Evolutionary conservation across 2,329 filamentous ascomycete genomes (phyloP).

Genomic region (Diaporthe ampelina): DNA sequence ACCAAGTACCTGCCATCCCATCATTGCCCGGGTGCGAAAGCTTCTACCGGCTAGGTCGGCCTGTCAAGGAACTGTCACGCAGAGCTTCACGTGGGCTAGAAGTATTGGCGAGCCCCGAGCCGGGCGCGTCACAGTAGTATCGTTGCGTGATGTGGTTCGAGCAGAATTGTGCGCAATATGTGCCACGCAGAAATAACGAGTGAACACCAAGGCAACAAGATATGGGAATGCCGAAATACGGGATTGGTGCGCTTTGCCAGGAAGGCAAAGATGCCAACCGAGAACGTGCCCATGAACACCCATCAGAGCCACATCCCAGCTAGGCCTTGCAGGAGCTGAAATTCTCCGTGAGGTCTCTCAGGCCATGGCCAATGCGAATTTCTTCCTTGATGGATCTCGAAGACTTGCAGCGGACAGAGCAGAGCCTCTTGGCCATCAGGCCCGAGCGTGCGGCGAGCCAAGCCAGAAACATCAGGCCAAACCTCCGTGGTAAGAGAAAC

Average conservation of each 20-base stretch:
- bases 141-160: conserved; percentile 12
- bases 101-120: conserved; percentile 5
- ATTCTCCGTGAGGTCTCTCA: background rate
- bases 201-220: background rate
- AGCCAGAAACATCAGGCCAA: conserved; percentile 38
- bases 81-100: conserved; percentile 26
- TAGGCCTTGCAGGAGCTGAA: background rate
- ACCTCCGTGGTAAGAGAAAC: conserved; percentile 34
- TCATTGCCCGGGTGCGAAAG: conserved; percentile 26
- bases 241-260: background rate
- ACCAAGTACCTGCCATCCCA: conserved; percentile 28
- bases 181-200: background rate
- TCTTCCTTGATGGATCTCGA: background rate
- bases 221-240: background rate
- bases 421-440: background rate
- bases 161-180: conserved; percentile 12
- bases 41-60: conserved; percentile 27
- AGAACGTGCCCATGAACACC: conserved; percentile 5
- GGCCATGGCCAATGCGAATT: background rate
- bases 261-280: background rate
- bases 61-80: conserved; percentile 28
- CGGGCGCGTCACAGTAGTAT: conserved; percentile 30
- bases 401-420: background rate
- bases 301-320: background rate
- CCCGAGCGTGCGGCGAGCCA: conserved; percentile 34